A percentile compares a stretch with the other conserved stretches of the same genome.
phyloP scores from a whole-genome alignment of 2,329 filamentous ascomycete genomes.

The Diaporthe humulicola region DNA sequence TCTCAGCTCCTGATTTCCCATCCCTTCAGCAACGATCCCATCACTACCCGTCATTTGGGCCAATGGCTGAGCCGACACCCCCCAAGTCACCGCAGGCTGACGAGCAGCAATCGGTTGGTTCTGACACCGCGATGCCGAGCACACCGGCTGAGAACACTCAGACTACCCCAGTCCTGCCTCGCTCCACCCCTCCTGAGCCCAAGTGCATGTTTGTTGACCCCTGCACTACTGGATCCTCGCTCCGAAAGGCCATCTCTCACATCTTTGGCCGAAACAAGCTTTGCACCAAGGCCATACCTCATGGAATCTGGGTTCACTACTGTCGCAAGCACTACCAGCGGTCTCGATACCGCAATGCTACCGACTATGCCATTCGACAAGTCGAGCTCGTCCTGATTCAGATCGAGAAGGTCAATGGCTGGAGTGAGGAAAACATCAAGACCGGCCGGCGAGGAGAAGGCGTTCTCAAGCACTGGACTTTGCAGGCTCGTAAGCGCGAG shows the following conservation, averaged over 20 bases:
- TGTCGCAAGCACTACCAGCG: slow-evolving; percentile 90
- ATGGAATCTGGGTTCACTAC: slow-evolving; percentile 79
- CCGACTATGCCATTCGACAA: slow-evolving; percentile 72
- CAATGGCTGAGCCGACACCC: slow-evolving; percentile 46
- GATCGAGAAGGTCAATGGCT: slow-evolving; percentile 72
- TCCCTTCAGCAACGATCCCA: slow-evolving; percentile 45
- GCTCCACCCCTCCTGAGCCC: slow-evolving; percentile 41
- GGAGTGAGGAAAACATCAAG: slow-evolving; percentile 66
- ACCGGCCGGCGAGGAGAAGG: slow-evolving; percentile 46
- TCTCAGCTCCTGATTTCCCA: slow-evolving; percentile 62
- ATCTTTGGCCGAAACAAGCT: slow-evolving; percentile 87
- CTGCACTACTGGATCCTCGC: slow-evolving; percentile 71
- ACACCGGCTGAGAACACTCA: slow-evolving; percentile 21
- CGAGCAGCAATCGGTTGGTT: slow-evolving; percentile 38
- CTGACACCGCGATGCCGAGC: slow-evolving; percentile 39
- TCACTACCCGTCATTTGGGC: slow-evolving; percentile 42
- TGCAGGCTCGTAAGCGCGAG: slow-evolving; percentile 75
- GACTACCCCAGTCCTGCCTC: background rate
- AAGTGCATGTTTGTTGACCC: slow-evolving; percentile 68
- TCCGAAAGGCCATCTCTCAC: slow-evolving; percentile 83
- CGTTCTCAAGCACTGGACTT: slow-evolving; percentile 70
- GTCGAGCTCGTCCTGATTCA: slow-evolving; percentile 74
- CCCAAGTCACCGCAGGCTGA: slow-evolving; percentile 45
- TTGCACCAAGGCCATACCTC: slow-evolving; percentile 78
- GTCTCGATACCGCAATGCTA: slow-evolving; percentile 75